These are phyloP conservation scores for Coprinopsis sp. DNA, from an alignment of 768 basidiomycete species.

Conservation along the genomic window DNA sequence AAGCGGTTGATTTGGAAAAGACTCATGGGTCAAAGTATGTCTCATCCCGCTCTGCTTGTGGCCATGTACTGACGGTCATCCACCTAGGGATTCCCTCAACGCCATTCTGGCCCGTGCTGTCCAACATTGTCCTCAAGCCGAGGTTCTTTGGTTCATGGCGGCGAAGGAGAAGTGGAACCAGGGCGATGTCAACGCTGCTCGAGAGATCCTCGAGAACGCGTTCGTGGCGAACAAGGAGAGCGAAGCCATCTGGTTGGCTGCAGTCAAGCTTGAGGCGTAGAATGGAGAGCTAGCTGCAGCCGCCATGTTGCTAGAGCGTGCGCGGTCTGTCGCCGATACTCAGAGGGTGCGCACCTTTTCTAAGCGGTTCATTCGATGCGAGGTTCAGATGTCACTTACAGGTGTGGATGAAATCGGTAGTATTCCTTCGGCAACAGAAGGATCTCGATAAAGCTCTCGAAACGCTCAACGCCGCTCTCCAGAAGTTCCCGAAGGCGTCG, in stretches of 20 bases:
- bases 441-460: constrained; percentile 68
- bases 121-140: constrained; percentile 89
- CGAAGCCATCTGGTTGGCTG: constrained; percentile 97
- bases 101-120: constrained; percentile 81
- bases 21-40: constrained; percentile 73
- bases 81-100: constrained; percentile 67
- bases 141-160: constrained; percentile 96
- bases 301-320: constrained; percentile 79
- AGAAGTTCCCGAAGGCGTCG: constrained; percentile 82
- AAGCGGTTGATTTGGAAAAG: constrained; percentile 92
- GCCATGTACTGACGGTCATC: background rate
- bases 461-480: constrained; percentile 67
- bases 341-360: constrained; percentile 67
- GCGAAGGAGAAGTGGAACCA: constrained; percentile 96
- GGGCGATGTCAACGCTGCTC: constrained; percentile 87
- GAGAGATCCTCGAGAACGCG: constrained; percentile 81
- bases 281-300: constrained; percentile 89
- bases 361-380: background rate
- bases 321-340: constrained; percentile 89
- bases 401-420: constrained; percentile 99
- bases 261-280: constrained; percentile 94
- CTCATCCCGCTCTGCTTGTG: background rate
- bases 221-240: constrained; percentile 96
- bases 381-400: too few relatives aligned
- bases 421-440: constrained; percentile 89